Percentiles rank a stretch among this genome's conserved stretches.
Evolutionary conservation across 306 rosid species (phyloP).

Genomic region (Datisca glomerata): DNA sequence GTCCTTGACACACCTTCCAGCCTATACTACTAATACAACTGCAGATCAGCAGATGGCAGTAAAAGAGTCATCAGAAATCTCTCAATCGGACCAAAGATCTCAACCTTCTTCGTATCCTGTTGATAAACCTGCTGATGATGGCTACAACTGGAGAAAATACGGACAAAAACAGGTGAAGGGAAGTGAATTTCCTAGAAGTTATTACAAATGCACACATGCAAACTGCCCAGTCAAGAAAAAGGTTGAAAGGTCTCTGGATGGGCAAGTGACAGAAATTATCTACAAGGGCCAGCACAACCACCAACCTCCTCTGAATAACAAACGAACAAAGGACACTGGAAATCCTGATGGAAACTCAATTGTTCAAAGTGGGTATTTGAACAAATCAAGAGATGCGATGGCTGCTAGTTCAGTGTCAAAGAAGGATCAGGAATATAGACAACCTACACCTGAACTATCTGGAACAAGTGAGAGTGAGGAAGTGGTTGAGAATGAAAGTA

Average conservation of each 20-base stretch:
- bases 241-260: constrained; percentile 71
- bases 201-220: constrained; percentile 62
- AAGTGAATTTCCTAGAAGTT: constrained; percentile 70
- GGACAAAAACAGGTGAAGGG: constrained; percentile 90
- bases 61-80: constrained; percentile 24
- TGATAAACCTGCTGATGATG: constrained; percentile 63
- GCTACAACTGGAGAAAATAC: constrained; percentile 75
- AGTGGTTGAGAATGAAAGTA: constrained; percentile 40
- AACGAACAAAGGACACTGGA: constrained; percentile 36
- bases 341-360: constrained; percentile 25
- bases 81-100: constrained; percentile 32
- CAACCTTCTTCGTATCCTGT: constrained; percentile 29
- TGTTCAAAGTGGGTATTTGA: constrained; percentile 18
- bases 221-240: constrained; percentile 76
- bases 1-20: constrained; percentile 23
- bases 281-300: constrained; percentile 80
- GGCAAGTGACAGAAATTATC: constrained; percentile 61
- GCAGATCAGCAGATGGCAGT: constrained; percentile 21
- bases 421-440: constrained; percentile 48
- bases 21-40: constrained; percentile 14
- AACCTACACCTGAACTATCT: constrained; percentile 40
- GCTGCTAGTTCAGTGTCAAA: constrained; percentile 14
- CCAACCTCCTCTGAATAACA: constrained; percentile 36
- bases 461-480: constrained; percentile 65
- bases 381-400: constrained; percentile 16